Conservation (phyloP, 805 yeast species). For the Candida anglica region DNA sequence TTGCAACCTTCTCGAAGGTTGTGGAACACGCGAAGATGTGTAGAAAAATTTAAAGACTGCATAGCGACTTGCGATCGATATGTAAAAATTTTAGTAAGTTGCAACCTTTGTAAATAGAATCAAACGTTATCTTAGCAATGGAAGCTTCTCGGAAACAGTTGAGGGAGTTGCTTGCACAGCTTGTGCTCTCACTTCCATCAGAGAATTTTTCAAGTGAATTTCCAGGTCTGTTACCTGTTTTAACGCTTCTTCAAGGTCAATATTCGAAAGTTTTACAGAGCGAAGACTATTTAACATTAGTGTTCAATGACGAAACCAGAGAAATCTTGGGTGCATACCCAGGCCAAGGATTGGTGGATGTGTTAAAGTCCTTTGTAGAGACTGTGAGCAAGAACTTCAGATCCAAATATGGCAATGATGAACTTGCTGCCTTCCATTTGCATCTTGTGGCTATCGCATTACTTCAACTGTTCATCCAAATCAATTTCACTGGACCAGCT, state of each 20-base stretch:
- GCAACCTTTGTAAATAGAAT: too few relatives aligned
- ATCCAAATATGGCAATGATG: slow-evolving; percentile 7
- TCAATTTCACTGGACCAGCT: slow-evolving; percentile 82
- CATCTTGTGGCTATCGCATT: slow-evolving; percentile 53
- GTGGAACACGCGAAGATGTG: too few relatives aligned
- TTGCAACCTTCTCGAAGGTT: too few relatives aligned
- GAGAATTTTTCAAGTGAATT: slow-evolving; percentile 2
- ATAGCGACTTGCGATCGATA: too few relatives aligned
- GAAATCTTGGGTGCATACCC: slow-evolving; percentile 19
- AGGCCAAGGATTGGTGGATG: slow-evolving; percentile 11
- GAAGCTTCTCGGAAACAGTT: not conserved
- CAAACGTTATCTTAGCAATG: too few relatives aligned
- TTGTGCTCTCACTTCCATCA: slow-evolving; percentile 9
- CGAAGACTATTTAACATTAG: slow-evolving; percentile 13
- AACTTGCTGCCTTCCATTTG: slow-evolving; percentile 14
- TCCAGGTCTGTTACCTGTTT: slow-evolving; percentile 11
- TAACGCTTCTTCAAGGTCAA: slow-evolving; percentile 19
- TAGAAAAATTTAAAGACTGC: too few relatives aligned
- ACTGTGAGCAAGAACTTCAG: slow-evolving; percentile 6
- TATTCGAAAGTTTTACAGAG: slow-evolving; percentile 18
- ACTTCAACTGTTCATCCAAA: slow-evolving; percentile 66
- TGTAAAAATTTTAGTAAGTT: too few relatives aligned
- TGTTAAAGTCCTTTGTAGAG: slow-evolving; percentile 10
- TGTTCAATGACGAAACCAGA: slow-evolving; percentile 12
- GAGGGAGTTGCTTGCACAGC: slow-evolving; percentile 8